These are phyloP conservation scores for Canariomyces notabilis DNA, from an alignment of 2,329 filamentous ascomycete species.

Conservation along the genomic window DNA sequence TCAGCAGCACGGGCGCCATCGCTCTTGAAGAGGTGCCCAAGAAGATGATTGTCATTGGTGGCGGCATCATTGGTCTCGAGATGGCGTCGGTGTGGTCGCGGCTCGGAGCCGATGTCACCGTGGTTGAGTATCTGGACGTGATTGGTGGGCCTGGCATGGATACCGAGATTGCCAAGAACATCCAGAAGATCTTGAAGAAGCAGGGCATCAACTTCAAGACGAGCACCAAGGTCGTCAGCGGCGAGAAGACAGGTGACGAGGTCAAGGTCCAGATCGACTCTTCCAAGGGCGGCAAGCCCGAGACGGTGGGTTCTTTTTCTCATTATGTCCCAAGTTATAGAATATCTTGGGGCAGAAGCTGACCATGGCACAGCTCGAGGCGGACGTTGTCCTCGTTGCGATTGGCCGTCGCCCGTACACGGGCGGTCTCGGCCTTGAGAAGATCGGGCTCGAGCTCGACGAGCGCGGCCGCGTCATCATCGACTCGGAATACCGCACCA, in stretches of 20 bases:
- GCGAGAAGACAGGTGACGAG: slow-evolving; percentile 71
- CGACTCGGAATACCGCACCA: slow-evolving; percentile 98
- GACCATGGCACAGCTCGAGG: slow-evolving; percentile 64
- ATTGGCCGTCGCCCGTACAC: slow-evolving; percentile 97
- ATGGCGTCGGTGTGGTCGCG: slow-evolving; percentile 98
- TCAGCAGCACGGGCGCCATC: slow-evolving; percentile 94
- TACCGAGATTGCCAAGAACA: slow-evolving; percentile 79
- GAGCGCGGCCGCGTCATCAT: slow-evolving; percentile 93
- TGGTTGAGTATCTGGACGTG: slow-evolving; percentile 93
- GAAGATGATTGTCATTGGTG: slow-evolving; percentile 95
- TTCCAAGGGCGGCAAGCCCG: slow-evolving; percentile 92
- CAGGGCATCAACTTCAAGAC: slow-evolving; percentile 99
- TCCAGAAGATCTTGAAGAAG: slow-evolving; percentile 90
- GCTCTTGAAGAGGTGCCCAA: slow-evolving; percentile 85
- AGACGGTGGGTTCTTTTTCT: slow-evolving; percentile 59
- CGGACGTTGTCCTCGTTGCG: slow-evolving; percentile 91
- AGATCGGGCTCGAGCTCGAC: slow-evolving; percentile 85
- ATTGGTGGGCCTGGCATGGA: slow-evolving; percentile 99
- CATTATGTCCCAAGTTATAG: neutral
- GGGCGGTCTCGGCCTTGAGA: slow-evolving; percentile 83
- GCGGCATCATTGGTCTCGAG: slow-evolving; percentile 97
- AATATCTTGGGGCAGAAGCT: slow-evolving; percentile 3
- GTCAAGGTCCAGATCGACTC: slow-evolving; percentile 83
- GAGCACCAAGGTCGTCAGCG: slow-evolving; percentile 86
- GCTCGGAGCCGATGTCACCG: slow-evolving; percentile 88